Evolutionary conservation across 257 asterid genomes (phyloP).

Genomic region (Nemophila menziesii): DNA sequence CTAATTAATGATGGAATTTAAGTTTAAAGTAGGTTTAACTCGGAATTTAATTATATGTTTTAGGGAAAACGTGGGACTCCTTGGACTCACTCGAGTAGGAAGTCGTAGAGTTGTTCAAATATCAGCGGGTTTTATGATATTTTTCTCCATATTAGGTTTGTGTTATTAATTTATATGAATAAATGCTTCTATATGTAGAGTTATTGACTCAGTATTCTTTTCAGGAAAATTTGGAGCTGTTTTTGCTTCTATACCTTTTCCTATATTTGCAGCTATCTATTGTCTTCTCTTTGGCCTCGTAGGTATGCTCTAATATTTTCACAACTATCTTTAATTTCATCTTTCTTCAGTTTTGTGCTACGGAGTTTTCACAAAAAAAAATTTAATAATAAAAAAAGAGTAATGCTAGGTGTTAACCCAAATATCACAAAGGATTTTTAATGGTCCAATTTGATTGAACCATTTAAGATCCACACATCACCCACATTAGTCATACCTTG

Average conservation of each 20-base stretch:
- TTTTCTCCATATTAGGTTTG: conserved; percentile 82
- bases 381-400: too few species aligned
- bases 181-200: neutral
- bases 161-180: conserved; percentile 1
- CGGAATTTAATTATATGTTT: conserved; percentile 9
- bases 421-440: too few species aligned
- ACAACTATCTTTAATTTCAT: neutral
- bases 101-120: conserved; percentile 96
- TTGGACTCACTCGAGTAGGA: conserved; percentile 97
- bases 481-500: too few species aligned
- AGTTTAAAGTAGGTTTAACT: conserved; percentile 6
- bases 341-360: neutral
- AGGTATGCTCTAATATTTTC: conserved; percentile 45
- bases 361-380: too few species aligned
- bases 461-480: too few species aligned
- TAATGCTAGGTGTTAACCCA: too few species aligned
- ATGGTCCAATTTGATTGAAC: too few species aligned
- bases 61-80: conserved; percentile 98
- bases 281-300: conserved; percentile 95
- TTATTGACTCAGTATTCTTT: conserved; percentile 4
- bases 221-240: conserved; percentile 99
- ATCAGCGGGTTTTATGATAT: conserved; percentile 96
- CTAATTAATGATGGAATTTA: conserved; percentile 2
- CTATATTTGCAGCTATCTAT: conserved; percentile 81
- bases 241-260: conserved; percentile 91